A percentile compares a stretch with the other conserved stretches of the same genome.
phyloP scores from a whole-genome alignment of 2,329 filamentous ascomycete species.

The Cordyceps tenuipes region DNA sequence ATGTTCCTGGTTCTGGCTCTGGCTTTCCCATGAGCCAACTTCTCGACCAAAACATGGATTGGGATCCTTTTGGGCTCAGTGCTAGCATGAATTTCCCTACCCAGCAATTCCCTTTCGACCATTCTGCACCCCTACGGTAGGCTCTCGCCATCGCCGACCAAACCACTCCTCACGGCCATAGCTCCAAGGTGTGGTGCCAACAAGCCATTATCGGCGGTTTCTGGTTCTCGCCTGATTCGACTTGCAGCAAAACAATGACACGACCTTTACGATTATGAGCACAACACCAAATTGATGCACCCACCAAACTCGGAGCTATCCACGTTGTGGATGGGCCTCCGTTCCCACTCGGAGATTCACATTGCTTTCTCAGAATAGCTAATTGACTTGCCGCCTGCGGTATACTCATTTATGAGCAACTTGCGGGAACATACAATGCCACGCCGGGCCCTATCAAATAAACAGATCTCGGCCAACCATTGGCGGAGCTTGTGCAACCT shows the following conservation, averaged over 20 bases:
- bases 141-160: background rate
- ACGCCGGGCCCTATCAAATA: background rate
- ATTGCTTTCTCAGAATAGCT: slow-evolving; percentile 11
- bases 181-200: background rate
- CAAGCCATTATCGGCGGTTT: background rate
- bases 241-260: background rate
- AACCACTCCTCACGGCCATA: background rate
- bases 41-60: slow-evolving; percentile 75
- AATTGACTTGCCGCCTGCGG: slow-evolving; percentile 10
- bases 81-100: slow-evolving; percentile 94
- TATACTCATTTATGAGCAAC: slow-evolving; percentile 9
- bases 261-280: slow-evolving; percentile 7
- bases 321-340: background rate
- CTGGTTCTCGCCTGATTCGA: background rate
- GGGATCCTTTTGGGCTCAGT: slow-evolving; percentile 86
- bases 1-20: slow-evolving; percentile 21
- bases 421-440: background rate
- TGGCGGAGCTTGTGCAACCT: background rate
- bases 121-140: slow-evolving; percentile 41
- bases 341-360: background rate
- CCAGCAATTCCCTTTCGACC: slow-evolving; percentile 69
- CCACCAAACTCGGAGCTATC: background rate
- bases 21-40: slow-evolving; percentile 57
- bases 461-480: background rate
- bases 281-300: slow-evolving; percentile 4